Evolutionary conservation across 371 early-diverging fungal genomes (phyloP).

Genomic region (Mortierella sp.): DNA sequence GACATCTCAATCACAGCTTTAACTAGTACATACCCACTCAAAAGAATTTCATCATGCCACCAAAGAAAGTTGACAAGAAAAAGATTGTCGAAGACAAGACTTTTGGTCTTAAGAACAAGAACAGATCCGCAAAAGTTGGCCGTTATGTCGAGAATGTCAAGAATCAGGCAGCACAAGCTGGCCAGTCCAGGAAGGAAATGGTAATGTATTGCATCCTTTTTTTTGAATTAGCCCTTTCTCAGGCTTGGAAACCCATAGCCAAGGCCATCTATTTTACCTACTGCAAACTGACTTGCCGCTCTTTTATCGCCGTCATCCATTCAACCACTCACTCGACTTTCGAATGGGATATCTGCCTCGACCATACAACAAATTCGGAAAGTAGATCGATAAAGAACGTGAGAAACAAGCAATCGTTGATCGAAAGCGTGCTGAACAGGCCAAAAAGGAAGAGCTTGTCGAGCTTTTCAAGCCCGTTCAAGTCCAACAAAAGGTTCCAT

Average conservation of each 20-base stretch:
- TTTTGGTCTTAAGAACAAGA: slow-evolving; percentile 98
- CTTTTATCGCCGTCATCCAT: background rate
- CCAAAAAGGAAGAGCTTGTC: slow-evolving; percentile 84
- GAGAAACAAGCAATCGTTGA: slow-evolving; percentile 56
- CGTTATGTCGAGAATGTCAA: slow-evolving; percentile 94
- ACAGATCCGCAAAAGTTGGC: slow-evolving; percentile 89
- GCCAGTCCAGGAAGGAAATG: slow-evolving; percentile 70
- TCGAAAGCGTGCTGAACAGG: slow-evolving; percentile 78
- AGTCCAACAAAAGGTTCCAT: slow-evolving; percentile 96
- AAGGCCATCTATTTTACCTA: too few species aligned
- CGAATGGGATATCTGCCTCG: background rate
- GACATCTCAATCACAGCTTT: background rate
- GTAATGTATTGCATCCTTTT: slow-evolving; percentile 31
- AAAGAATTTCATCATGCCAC: slow-evolving; percentile 73
- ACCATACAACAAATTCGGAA: background rate
- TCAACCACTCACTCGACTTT: background rate
- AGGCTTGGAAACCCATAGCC: too few species aligned
- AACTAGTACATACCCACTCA: background rate
- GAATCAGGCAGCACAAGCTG: slow-evolving; percentile 77
- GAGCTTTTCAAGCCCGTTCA: slow-evolving; percentile 93
- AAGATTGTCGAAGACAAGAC: slow-evolving; percentile 97
- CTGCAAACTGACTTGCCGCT: background rate
- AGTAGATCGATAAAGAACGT: slow-evolving; percentile 67
- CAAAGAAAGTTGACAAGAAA: slow-evolving; percentile 84
- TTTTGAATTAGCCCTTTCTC: background rate